Evolutionary conservation across 768 basidiomycete species (phyloP).

Genomic region (Cystobasidium ongulense): DNA sequence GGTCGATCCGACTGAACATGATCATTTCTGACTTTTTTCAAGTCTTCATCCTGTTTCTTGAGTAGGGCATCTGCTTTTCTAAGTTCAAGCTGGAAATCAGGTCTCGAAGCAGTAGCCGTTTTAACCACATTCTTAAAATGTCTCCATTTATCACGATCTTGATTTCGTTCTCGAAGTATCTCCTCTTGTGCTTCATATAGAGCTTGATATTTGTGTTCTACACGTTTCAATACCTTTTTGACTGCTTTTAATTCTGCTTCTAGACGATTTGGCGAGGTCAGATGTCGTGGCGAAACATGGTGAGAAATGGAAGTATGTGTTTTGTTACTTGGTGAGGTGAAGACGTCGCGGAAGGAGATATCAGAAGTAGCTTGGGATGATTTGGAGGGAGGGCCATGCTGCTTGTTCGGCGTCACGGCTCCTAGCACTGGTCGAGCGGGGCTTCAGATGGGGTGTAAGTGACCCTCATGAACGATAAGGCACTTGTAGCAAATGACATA

Average conservation of each 20-base stretch:
- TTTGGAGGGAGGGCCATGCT: background rate
- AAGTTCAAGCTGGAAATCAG: background rate
- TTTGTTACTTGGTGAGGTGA: background rate
- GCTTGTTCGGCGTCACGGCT: background rate
- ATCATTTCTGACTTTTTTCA: no score
- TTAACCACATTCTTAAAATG: background rate
- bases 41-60: background rate
- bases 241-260: background rate
- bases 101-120: background rate
- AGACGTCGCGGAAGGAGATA: background rate
- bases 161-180: background rate
- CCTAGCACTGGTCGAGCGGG: background rate
- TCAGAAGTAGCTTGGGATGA: background rate
- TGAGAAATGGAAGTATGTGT: background rate
- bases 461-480: no score
- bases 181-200: background rate
- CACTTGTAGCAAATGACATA: background rate
- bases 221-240: background rate
- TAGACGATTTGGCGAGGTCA: background rate
- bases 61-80: background rate
- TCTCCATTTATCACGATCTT: conserved; percentile 9
- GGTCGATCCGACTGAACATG: no score
- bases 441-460: no score
- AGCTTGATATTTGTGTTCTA: background rate
- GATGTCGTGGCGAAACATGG: background rate